These are phyloP conservation scores for Mycena capillaripes DNA, from an alignment of 768 basidiomycete genomes.

Conservation along the genomic window DNA sequence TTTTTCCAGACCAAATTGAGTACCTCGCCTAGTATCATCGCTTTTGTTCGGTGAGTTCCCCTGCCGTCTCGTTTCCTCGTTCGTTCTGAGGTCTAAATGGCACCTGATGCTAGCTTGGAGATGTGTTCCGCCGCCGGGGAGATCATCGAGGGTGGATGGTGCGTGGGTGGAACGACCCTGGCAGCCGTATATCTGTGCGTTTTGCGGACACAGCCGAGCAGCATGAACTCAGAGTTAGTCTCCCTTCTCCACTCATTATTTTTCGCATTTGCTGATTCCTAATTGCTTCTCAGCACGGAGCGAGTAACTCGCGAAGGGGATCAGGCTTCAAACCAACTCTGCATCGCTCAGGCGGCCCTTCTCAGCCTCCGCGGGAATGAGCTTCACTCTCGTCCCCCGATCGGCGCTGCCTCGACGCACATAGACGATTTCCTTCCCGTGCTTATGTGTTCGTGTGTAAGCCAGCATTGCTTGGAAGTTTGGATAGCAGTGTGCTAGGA, in stretches of 20 bases:
- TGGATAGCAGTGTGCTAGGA: no score
- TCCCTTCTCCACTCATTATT: not conserved
- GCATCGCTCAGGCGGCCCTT: constrained; percentile 84
- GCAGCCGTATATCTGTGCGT: constrained; percentile 82
- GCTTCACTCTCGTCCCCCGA: constrained; percentile 34
- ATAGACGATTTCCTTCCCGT: not conserved
- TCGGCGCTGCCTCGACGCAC: constrained; percentile 12
- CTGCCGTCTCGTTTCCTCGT: constrained; percentile 14
- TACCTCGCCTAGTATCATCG: constrained; percentile 85
- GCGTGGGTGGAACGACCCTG: constrained; percentile 82
- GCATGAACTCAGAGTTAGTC: constrained; percentile 78
- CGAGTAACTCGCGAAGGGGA: constrained; percentile 73
- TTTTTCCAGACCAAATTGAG: constrained; percentile 84
- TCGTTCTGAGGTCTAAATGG: no score
- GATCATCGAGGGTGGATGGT: constrained; percentile 84
- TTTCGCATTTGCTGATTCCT: not conserved
- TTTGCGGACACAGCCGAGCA: constrained; percentile 87
- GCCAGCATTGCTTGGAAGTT: no score
- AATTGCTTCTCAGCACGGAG: constrained; percentile 64
- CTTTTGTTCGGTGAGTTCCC: constrained; percentile 78
- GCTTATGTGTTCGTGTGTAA: no score
- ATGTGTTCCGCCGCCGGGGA: constrained; percentile 81
- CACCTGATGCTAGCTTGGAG: constrained; percentile 67
- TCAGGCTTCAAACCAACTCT: constrained; percentile 72
- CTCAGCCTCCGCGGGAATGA: constrained; percentile 83